phyloP scores from a whole-genome alignment of 345 rosid genomes.

The Nephelium lappaceum region DNA sequence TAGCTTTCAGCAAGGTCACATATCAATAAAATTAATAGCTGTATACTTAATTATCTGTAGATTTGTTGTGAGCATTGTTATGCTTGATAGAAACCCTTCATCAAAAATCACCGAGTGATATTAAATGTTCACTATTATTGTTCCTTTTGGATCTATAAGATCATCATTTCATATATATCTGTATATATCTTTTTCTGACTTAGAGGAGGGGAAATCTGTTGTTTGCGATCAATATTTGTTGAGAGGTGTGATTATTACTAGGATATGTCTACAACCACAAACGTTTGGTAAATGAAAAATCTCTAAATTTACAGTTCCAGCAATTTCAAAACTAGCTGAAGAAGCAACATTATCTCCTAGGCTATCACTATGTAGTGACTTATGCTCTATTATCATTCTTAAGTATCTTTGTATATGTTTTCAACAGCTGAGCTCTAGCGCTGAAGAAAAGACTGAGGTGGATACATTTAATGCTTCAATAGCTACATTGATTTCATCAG shows the following conservation, averaged over 20 bases:
- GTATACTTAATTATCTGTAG: not conserved
- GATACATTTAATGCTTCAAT: conserved; percentile 76
- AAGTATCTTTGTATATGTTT: conserved; percentile 19
- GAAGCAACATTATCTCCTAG: not conserved
- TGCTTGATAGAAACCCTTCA: not conserved
- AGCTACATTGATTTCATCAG: conserved; percentile 81
- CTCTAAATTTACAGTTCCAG: too few relatives aligned
- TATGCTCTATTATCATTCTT: conserved; percentile 1
- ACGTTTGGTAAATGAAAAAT: not conserved
- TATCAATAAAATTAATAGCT: not conserved
- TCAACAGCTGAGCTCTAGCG: conserved; percentile 66
- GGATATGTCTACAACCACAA: not conserved
- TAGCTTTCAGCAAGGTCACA: conserved; percentile 74
- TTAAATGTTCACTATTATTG: not conserved
- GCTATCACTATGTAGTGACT: not conserved
- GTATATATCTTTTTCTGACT: too few relatives aligned
- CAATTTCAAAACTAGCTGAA: too few relatives aligned
- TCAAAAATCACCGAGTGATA: not conserved
- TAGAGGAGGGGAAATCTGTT: too few relatives aligned
- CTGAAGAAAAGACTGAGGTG: conserved; percentile 70
- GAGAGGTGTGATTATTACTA: too few relatives aligned
- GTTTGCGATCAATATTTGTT: too few relatives aligned
- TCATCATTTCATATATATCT: too few relatives aligned
- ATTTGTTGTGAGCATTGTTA: conserved; percentile 1
- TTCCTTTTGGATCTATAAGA: too few relatives aligned